Conservation (phyloP, 139 green algal species). For the Auxenochlorella pyrenoidosa region DNA sequence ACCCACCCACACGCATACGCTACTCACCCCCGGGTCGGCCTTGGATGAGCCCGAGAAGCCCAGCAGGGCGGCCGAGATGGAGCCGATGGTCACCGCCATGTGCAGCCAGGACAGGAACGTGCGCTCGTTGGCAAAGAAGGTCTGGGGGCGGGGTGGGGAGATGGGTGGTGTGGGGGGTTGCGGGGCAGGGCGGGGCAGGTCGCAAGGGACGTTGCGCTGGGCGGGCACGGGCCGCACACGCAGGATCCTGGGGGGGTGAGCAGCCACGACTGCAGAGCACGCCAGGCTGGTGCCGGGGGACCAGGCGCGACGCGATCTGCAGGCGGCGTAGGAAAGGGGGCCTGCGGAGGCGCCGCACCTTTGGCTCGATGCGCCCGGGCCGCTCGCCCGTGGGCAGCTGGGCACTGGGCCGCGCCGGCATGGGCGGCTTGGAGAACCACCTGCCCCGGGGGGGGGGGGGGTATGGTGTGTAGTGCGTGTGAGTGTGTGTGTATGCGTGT, state of each 20-base stretch:
- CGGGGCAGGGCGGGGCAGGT: no score
- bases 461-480: no score
- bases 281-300: no score
- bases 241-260: no score
- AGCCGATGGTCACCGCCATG: slow-evolving; percentile 93
- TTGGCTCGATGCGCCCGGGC: slow-evolving; percentile 45
- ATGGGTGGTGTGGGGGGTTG: no score
- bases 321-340: no score
- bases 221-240: no score
- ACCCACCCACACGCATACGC: no score
- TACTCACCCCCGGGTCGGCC: neutral
- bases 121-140: slow-evolving; percentile 97
- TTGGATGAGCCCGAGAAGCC: slow-evolving; percentile 61
- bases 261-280: no score
- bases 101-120: slow-evolving; percentile 97
- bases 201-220: no score
- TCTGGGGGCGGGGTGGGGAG: slow-evolving; percentile 32
- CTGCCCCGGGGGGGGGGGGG: neutral
- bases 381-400: slow-evolving; percentile 1
- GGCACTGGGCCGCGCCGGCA: neutral
- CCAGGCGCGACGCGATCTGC: no score
- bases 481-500: no score
- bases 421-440: slow-evolving; percentile 22
- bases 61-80: slow-evolving; percentile 80
- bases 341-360: neutral